Evolutionary conservation across 1,284 basidiomycete genomes (phyloP).

Genomic region (Vanrija sp.): DNA sequence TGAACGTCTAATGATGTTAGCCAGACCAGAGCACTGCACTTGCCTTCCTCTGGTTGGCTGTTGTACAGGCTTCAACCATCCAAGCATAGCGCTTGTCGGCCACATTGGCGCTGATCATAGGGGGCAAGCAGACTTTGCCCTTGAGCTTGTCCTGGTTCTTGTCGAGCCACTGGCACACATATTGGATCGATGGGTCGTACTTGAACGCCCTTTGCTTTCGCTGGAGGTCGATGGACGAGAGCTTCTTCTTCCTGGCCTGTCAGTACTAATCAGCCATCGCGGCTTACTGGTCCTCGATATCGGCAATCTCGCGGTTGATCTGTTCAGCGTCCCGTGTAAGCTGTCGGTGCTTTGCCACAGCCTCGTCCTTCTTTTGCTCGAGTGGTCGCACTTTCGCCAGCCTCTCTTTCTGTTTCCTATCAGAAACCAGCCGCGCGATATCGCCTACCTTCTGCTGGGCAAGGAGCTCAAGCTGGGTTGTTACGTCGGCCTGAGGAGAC

Average conservation of each 20-base stretch:
- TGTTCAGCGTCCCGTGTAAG: neutral
- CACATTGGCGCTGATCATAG: conserved; percentile 67
- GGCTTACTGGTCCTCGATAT: neutral
- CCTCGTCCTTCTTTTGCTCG: neutral
- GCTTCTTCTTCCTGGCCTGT: conserved; percentile 55
- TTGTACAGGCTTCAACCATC: conserved; percentile 74
- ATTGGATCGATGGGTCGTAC: conserved; percentile 55
- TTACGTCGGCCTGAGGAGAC: too few relatives aligned
- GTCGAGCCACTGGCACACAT: conserved; percentile 71
- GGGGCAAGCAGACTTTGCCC: conserved; percentile 80
- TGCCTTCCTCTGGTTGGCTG: conserved; percentile 60
- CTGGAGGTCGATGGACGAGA: conserved; percentile 60
- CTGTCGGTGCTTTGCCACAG: neutral
- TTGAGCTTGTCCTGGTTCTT: conserved; percentile 65
- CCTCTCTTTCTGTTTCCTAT: neutral
- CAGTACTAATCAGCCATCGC: too few relatives aligned
- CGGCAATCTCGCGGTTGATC: neutral
- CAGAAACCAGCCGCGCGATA: neutral
- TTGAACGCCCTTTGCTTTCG: conserved; percentile 51
- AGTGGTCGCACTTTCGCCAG: neutral
- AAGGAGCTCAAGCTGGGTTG: too few relatives aligned
- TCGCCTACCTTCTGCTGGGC: neutral
- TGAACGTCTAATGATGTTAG: conserved; percentile 64
- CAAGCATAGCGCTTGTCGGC: conserved; percentile 61
- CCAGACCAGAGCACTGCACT: conserved; percentile 10